Evolutionary conservation across 805 yeast genomes (phyloP).

Genomic region (Metschnikowia proteae): DNA sequence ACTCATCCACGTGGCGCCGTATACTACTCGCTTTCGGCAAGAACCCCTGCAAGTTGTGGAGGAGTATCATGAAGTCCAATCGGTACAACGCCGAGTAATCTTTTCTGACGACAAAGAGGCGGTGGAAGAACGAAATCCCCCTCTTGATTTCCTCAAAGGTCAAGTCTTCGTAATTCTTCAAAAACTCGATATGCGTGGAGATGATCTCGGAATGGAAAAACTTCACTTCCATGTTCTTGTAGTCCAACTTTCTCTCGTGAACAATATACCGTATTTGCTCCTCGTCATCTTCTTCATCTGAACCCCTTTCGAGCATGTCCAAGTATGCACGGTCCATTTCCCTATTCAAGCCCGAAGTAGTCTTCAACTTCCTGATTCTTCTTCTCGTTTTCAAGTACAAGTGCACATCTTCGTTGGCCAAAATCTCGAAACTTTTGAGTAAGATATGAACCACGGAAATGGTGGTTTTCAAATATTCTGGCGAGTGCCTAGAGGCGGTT

Average conservation of each 20-base stretch:
- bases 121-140: conserved; percentile 66
- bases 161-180: conserved; percentile 61
- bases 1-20: conserved; percentile 59
- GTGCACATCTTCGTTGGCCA: conserved; percentile 53
- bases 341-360: conserved; percentile 16
- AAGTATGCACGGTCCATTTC: conserved; percentile 18
- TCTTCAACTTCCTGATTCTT: conserved; percentile 30
- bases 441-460: conserved; percentile 64
- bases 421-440: conserved; percentile 63
- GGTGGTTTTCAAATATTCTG: conserved; percentile 55
- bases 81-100: conserved; percentile 61
- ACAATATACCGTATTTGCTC: conserved; percentile 34
- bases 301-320: conserved; percentile 18
- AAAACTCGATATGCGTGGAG: conserved; percentile 58
- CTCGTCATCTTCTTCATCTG: conserved; percentile 27
- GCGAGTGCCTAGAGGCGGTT: conserved; percentile 59
- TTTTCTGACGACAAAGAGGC: conserved; percentile 56
- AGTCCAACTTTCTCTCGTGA: conserved; percentile 47
- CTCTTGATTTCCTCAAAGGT: conserved; percentile 55
- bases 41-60: conserved; percentile 47
- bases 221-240: conserved; percentile 34
- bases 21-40: conserved; percentile 43
- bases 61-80: conserved; percentile 67
- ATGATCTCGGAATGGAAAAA: conserved; percentile 60
- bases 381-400: conserved; percentile 47